Percentiles rank a stretch among this genome's conserved stretches.
Conservation (phyloP, 352 stramenopile species). For the Phytophthora foliorum region DNA sequence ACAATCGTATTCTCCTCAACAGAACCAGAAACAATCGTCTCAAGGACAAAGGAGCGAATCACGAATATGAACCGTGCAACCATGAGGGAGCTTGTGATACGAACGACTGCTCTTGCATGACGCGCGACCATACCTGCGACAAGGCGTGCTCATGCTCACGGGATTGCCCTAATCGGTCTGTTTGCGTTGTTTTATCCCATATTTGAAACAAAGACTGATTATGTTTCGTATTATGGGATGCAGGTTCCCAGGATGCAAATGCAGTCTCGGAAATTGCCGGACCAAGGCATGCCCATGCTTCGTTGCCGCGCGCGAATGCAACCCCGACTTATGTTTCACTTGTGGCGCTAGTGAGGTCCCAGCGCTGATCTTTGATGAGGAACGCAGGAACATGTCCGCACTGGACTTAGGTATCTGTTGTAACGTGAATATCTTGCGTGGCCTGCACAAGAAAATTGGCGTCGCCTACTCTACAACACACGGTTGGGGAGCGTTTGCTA, state of each 20-base stretch:
- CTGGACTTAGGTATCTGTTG: slow-evolving; percentile 70
- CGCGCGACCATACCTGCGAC: slow-evolving; percentile 81
- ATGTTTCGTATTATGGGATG: slow-evolving; percentile 3
- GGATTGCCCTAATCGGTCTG: slow-evolving; percentile 76
- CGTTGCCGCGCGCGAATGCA: slow-evolving; percentile 64
- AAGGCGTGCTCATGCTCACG: slow-evolving; percentile 87
- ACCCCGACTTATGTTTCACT: slow-evolving; percentile 63
- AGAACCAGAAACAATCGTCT: slow-evolving; percentile 70
- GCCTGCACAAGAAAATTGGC: slow-evolving; percentile 67
- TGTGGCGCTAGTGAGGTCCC: slow-evolving; percentile 70
- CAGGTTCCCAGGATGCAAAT: slow-evolving; percentile 65
- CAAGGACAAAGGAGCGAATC: slow-evolving; percentile 68
- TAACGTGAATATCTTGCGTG: slow-evolving; percentile 74
- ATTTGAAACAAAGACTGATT: slow-evolving; percentile 12
- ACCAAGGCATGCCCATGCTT: slow-evolving; percentile 76
- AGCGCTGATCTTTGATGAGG: slow-evolving; percentile 49
- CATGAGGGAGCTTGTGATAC: slow-evolving; percentile 74
- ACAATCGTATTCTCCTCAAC: slow-evolving; percentile 72
- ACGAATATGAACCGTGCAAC: slow-evolving; percentile 86
- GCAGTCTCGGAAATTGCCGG: slow-evolving; percentile 65
- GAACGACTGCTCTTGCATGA: slow-evolving; percentile 75
- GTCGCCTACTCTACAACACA: slow-evolving; percentile 71
- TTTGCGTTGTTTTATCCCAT: not conserved
- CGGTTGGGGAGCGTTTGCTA: slow-evolving; percentile 72
- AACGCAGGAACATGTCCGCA: slow-evolving; percentile 47